phyloP scores from a whole-genome alignment of 2,329 filamentous ascomycete genomes.

The Hymenotorrendiella dingleyae region DNA sequence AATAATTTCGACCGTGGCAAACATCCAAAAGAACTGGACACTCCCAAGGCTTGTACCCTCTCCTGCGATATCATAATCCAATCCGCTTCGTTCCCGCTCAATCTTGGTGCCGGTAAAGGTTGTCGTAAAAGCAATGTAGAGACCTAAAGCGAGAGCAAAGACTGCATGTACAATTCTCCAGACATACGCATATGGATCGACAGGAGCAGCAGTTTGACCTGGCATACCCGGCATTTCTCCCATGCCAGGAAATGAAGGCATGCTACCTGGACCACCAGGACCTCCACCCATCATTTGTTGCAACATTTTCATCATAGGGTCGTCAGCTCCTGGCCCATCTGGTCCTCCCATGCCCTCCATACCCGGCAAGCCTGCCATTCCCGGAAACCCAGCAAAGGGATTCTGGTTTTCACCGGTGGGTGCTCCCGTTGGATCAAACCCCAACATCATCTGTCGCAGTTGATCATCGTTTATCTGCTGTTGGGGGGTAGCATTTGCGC shows the following conservation, averaged over 20 bases:
- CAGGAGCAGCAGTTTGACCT: slow-evolving; percentile 28
- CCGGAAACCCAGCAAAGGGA: slow-evolving; percentile 31
- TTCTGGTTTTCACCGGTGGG: slow-evolving; percentile 24
- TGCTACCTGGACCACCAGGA: slow-evolving; percentile 28
- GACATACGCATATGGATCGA: slow-evolving; percentile 43
- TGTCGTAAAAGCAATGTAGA: slow-evolving; percentile 64
- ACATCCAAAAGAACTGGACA: slow-evolving; percentile 69
- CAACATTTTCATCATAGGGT: slow-evolving; percentile 70
- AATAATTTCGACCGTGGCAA: slow-evolving; percentile 69
- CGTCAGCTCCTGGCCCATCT: slow-evolving; percentile 34
- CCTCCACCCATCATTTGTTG: slow-evolving; percentile 60
- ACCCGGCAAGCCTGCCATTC: slow-evolving; percentile 22
- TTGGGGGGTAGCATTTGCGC: slow-evolving; percentile 19
- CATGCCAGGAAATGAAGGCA: slow-evolving; percentile 31
- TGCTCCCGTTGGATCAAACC: slow-evolving; percentile 39
- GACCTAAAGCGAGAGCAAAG: slow-evolving; percentile 61
- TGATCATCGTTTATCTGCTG: slow-evolving; percentile 48
- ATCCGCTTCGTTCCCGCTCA: slow-evolving; percentile 44
- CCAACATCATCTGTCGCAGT: slow-evolving; percentile 59
- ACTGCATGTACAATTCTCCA: slow-evolving; percentile 72
- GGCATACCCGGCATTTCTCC: slow-evolving; percentile 36
- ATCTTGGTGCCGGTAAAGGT: slow-evolving; percentile 62
- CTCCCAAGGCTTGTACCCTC: slow-evolving; percentile 33
- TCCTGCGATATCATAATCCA: slow-evolving; percentile 26
- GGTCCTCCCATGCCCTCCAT: slow-evolving; percentile 24